Base-by-base conservation (phyloP, 1,284 basidiomycete genomes). In the Austroboletus olivaceoglutinosus region DNA sequence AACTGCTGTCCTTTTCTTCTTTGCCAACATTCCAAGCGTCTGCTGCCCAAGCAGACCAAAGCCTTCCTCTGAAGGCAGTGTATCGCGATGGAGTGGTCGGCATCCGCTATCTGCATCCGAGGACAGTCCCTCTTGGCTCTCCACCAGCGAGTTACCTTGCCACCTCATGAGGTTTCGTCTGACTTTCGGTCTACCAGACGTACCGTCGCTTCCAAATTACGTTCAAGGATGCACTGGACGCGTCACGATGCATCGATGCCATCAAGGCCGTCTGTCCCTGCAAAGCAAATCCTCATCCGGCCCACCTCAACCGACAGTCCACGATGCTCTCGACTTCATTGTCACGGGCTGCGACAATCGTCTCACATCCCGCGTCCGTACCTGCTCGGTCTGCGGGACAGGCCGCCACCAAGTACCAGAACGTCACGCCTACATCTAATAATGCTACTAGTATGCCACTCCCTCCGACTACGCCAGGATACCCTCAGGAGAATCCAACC, bases 121-220 rank as follows among this genome's bases (percentile, higher is more conserved):
- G 70, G 31, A 72, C 55, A 10, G 50, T 62, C 8, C 58, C 73
- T 12, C 61, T 72, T 29, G 73, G 67, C 39, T 59, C 65, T 31
- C 62, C 63, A 22, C 76, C 76, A 45, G 81, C 79, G 67, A 59
- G 71, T 60, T 21, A 31, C 22, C 39, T 16, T 43, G 15, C 38
- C 25, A 8, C 25, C 47, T 34, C 23, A 39, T 37, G 16, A 38
- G 37, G 33, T 23, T 7, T 38, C 45, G 18, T 47, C 49, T 58
- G 29, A 60, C 48, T 8, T 43, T 46, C 56, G 8, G 38, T 45
- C 43, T 44, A 18, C 16, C 46, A 88, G 85, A 67, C 73, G 10
- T 88, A 83, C 63, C 79, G 85, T 47, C 81, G 88, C 18, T 87
- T 90, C 59, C 87, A 90, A 63, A 75, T 89, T 29, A 83, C 82